A percentile compares a stretch with the other conserved stretches of the same genome.
These are phyloP conservation scores for Paecilomyces niveus DNA, from an alignment of 2,329 filamentous ascomycete species.

Conservation along the genomic window DNA sequence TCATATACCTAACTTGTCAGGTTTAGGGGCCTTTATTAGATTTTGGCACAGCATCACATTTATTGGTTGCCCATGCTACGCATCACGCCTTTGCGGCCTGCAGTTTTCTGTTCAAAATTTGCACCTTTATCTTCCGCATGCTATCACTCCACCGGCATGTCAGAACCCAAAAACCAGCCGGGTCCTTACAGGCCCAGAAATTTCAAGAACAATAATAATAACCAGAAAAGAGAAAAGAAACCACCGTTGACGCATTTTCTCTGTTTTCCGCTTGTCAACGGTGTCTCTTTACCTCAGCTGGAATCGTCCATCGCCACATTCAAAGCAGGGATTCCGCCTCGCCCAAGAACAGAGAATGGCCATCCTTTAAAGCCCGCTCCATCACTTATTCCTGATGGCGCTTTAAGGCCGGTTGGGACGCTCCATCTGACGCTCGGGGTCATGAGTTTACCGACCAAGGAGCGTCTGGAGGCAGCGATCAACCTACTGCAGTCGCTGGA, in stretches of 20 bases:
- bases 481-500: conserved; percentile 40
- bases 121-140: not conserved
- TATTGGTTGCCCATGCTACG: conserved; percentile 2
- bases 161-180: not conserved
- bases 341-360: conserved; percentile 3
- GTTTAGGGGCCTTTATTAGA: not conserved
- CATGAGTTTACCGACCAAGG: conserved; percentile 60
- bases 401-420: conserved; percentile 69
- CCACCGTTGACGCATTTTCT: conserved; percentile 40
- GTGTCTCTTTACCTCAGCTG: conserved; percentile 56
- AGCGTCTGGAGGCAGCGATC: conserved; percentile 42
- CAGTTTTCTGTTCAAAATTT: not conserved
- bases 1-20: not conserved
- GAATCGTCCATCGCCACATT: conserved; percentile 57
- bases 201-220: conserved; percentile 3
- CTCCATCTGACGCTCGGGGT: conserved; percentile 83
- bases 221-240: conserved; percentile 15
- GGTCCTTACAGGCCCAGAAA: not conserved
- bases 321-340: conserved; percentile 45
- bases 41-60: not conserved
- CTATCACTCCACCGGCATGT: not conserved
- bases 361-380: conserved; percentile 12
- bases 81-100: conserved; percentile 2
- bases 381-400: conserved; percentile 52
- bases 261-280: conserved; percentile 55